Conservation (phyloP, 106 monocot species). For the Hemerocallis citrina region DNA sequence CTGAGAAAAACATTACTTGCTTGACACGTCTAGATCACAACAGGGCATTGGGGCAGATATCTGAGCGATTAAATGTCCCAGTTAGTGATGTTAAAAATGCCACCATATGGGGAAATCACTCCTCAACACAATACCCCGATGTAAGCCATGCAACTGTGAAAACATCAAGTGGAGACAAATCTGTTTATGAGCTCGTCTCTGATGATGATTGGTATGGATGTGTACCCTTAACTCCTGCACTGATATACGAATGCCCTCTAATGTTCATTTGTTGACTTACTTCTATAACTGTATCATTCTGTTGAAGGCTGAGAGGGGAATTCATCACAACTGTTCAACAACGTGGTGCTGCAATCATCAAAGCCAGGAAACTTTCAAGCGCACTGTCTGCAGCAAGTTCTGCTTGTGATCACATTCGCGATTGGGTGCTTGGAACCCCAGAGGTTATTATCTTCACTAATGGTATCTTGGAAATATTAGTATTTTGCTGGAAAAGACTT, state of each 20-base stretch:
- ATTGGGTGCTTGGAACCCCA: conserved; percentile 64
- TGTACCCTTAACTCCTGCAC: neutral
- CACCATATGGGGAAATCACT: conserved; percentile 81
- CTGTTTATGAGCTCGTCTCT: conserved; percentile 40
- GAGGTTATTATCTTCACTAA: conserved; percentile 19
- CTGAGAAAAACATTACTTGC: conserved; percentile 72
- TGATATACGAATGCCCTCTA: neutral
- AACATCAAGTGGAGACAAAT: conserved; percentile 31
- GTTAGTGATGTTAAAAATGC: conserved; percentile 64
- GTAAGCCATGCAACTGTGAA: conserved; percentile 52
- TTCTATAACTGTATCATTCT: neutral
- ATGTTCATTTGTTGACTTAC: neutral
- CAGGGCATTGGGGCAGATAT: conserved; percentile 60
- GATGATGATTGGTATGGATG: conserved; percentile 51
- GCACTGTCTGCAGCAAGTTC: conserved; percentile 58
- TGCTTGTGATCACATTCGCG: conserved; percentile 66
- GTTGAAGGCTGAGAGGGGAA: conserved; percentile 40
- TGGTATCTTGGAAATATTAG: neutral
- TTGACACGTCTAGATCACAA: conserved; percentile 80
- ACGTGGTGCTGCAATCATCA: conserved; percentile 57
- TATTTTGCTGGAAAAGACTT: neutral
- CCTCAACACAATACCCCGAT: conserved; percentile 76
- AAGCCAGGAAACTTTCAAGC: conserved; percentile 56
- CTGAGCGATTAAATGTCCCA: conserved; percentile 43
- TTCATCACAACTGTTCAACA: conserved; percentile 58